Base-by-base conservation (phyloP, 2,329 filamentous ascomycete species). In the Clonostachys solani region DNA sequence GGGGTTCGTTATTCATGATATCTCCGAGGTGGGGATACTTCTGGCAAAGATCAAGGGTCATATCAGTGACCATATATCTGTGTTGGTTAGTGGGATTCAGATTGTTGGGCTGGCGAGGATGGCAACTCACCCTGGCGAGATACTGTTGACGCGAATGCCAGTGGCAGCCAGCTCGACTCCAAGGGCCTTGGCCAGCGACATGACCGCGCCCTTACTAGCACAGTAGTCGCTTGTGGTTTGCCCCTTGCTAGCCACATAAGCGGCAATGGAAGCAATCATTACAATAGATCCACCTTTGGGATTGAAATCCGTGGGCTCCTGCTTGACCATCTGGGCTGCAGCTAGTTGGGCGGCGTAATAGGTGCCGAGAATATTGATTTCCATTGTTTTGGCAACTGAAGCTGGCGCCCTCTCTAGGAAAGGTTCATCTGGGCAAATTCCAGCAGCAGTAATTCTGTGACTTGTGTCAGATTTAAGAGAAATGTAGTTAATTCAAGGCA, bases 161-260 rank as follows among this genome's bases (percentile, higher is more conserved):
- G 55, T 54, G 3, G 51, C 54, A 10, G 61, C 64, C 4, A 68
- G 56, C 51, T 69, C 65, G 5, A 62, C 60, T 4, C 60, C 63
- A 3, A 69, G 53, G 13, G 52, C 52, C 35, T 68, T 71, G 8
- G 73, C 75, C 41, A 78, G 60, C 40, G 67, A 60, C 10, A 69
- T 59, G 7, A 74, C 71, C 0, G 71, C 74, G 10, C 68, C 69
- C 52, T 77, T 78, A 40, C 63, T 68, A 3, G 72, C 68, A 46
- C 67, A 71, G 53, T 77, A 77, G 16, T 62, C 62, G 46, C 61
- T 63, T 1, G 56, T 61, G 10, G 42, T 49, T 47, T 65, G 62
- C 12, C 53, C 60, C 33, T 60, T 60, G 45, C 57, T 62, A 6
- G 60, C 58, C 9, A 55, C 50, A 36, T 62, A 54, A 1, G 62